These are phyloP conservation scores for Sphaerobolus stellatus DNA, from an alignment of 1,284 basidiomycete species.

Conservation along the genomic window DNA sequence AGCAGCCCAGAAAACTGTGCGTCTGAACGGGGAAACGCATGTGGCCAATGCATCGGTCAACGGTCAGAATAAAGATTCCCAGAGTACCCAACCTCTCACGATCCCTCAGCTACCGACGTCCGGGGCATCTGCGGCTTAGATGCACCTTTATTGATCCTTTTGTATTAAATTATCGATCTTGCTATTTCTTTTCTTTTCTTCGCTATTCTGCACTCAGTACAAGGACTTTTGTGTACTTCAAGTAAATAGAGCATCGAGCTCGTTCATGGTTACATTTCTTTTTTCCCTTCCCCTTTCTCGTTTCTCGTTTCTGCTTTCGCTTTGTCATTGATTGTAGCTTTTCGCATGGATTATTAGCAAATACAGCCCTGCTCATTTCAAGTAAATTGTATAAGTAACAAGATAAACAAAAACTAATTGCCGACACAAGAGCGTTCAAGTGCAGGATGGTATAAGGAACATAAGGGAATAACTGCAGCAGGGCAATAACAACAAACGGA, in stretches of 20 bases:
- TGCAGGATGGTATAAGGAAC: too few relatives aligned
- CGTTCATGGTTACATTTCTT: neutral
- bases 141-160: neutral
- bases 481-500: too few relatives aligned
- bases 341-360: too few relatives aligned
- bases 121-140: neutral
- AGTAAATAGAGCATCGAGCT: neutral
- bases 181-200: neutral
- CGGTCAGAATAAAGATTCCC: neutral
- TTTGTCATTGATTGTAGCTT: too few relatives aligned
- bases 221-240: neutral
- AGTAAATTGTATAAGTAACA: too few relatives aligned
- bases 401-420: too few relatives aligned
- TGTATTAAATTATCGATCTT: constrained; percentile 13
- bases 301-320: constrained; percentile 6
- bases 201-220: neutral
- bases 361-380: too few relatives aligned
- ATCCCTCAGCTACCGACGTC: constrained; percentile 2
- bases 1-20: constrained; percentile 1
- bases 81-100: neutral
- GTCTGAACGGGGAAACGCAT: neutral
- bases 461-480: too few relatives aligned
- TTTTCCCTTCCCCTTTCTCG: neutral
- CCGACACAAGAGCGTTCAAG: too few relatives aligned
- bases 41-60: neutral